Evolutionary conservation across 139 green algal genomes (phyloP).

Genomic region (Protoeuglena noctilucae): DNA sequence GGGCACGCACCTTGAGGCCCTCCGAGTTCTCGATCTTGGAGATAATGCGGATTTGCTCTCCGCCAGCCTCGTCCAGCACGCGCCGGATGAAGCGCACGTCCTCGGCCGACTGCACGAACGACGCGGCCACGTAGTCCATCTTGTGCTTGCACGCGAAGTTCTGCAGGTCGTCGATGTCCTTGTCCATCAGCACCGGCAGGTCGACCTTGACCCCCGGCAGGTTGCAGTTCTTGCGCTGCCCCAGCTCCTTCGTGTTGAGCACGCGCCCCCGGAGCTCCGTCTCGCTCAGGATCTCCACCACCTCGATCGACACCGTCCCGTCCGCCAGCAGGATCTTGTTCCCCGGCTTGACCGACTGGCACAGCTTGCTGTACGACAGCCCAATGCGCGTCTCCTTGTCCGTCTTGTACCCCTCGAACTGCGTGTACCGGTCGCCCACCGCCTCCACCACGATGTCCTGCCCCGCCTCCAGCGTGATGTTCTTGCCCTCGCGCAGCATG

Average conservation of each 20-base stretch:
- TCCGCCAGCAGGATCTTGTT: slow-evolving; percentile 29
- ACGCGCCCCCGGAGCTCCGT: slow-evolving; percentile 18
- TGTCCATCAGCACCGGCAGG: slow-evolving; percentile 13
- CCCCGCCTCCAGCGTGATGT: slow-evolving; percentile 28
- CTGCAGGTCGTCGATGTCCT: slow-evolving; percentile 29
- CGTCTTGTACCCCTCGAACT: slow-evolving; percentile 26
- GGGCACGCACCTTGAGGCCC: slow-evolving; percentile 24
- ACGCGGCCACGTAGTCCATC: slow-evolving; percentile 39
- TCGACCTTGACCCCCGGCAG: slow-evolving; percentile 32
- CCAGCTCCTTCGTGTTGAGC: slow-evolving; percentile 21
- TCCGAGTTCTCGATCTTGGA: slow-evolving; percentile 60
- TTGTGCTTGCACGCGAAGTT: slow-evolving; percentile 23
- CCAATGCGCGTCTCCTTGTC: slow-evolving; percentile 30
- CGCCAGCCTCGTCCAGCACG: slow-evolving; percentile 31
- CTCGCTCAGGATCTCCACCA: slow-evolving; percentile 14
- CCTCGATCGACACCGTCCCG: slow-evolving; percentile 19
- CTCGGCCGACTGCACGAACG: slow-evolving; percentile 23
- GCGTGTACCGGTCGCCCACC: slow-evolving; percentile 35
- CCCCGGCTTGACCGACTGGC: slow-evolving; percentile 18
- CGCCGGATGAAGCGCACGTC: slow-evolving; percentile 35
- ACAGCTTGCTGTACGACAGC: slow-evolving; percentile 34
- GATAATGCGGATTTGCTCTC: slow-evolving; percentile 47
- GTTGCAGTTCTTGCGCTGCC: slow-evolving; percentile 17
- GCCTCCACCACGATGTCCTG: slow-evolving; percentile 39
- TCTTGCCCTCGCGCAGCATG: slow-evolving; percentile 31